Evolutionary conservation across 768 basidiomycete species (phyloP).

Genomic region (Boletus pseudo-olivaceus): DNA sequence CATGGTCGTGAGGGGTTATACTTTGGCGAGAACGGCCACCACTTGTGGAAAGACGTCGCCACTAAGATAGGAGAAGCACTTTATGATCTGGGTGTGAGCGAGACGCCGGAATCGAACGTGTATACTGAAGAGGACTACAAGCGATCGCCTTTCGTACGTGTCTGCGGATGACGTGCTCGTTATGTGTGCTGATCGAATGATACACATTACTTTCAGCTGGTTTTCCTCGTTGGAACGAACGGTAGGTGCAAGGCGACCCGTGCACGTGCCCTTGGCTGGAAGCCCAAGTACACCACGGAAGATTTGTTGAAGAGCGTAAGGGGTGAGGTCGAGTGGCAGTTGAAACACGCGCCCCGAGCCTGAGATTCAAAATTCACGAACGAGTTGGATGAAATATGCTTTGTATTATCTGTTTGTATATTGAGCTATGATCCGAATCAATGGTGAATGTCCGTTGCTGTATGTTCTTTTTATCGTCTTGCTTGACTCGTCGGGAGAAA

Average conservation of each 20-base stretch:
- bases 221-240: slow-evolving; percentile 20
- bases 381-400: not conserved
- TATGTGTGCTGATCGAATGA: not conserved
- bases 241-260: slow-evolving; percentile 20
- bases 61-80: slow-evolving; percentile 39
- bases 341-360: slow-evolving; percentile 2
- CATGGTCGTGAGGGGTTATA: slow-evolving; percentile 48
- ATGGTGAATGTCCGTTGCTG: not conserved
- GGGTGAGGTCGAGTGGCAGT: slow-evolving; percentile 20
- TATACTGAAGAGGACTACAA: slow-evolving; percentile 35
- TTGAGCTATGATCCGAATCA: not conserved
- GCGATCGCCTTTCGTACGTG: slow-evolving; percentile 4
- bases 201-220: slow-evolving; percentile 6
- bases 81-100: slow-evolving; percentile 12
- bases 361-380: not conserved
- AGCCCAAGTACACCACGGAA: slow-evolving; percentile 30
- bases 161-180: no score
- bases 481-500: no score
- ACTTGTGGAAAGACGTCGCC: slow-evolving; percentile 42
- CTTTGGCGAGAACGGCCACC: slow-evolving; percentile 52
- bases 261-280: slow-evolving; percentile 26
- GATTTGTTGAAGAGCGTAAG: slow-evolving; percentile 21
- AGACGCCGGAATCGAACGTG: slow-evolving; percentile 34
- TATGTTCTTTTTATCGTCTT: not conserved
- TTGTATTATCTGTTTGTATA: not conserved